These are phyloP conservation scores for Elasticomyces elasticus DNA, from an alignment of 495 filamentous ascomycete species.

Conservation along the genomic window DNA sequence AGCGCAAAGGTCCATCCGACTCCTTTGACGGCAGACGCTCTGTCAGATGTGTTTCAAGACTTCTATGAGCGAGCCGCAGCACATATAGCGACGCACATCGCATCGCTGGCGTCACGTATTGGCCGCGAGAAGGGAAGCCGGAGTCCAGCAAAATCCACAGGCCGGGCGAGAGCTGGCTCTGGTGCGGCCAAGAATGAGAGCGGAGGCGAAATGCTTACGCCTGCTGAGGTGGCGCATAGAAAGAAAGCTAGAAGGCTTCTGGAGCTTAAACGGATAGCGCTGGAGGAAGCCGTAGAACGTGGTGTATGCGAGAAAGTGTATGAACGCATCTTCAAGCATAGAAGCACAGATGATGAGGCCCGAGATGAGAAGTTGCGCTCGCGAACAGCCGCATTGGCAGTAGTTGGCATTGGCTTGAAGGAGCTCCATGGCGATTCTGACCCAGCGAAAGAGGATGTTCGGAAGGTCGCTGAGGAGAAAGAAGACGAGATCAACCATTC, in stretches of 20 bases:
- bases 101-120: constrained; percentile 63
- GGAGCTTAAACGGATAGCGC: constrained; percentile 59
- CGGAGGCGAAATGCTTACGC: constrained; percentile 72
- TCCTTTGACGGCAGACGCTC: constrained; percentile 72
- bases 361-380: constrained; percentile 91
- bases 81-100: constrained; percentile 82
- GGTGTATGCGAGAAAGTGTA: constrained; percentile 82
- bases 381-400: constrained; percentile 78
- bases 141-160: constrained; percentile 31
- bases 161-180: constrained; percentile 14
- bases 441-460: constrained; percentile 36
- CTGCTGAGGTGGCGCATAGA: constrained; percentile 68
- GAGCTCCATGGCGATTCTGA: constrained; percentile 75
- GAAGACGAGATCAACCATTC: constrained; percentile 62
- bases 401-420: constrained; percentile 79
- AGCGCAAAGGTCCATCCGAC: constrained; percentile 76
- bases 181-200: constrained; percentile 4
- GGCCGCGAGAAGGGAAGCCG: constrained; percentile 50
- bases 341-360: constrained; percentile 85
- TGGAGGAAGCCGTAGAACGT: constrained; percentile 90
- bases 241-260: constrained; percentile 67
- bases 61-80: constrained; percentile 79
- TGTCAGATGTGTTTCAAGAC: constrained; percentile 83
- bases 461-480: constrained; percentile 44
- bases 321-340: constrained; percentile 78